Conservation (phyloP, 2,329 filamentous ascomycete genomes). For the Stenocarpella maydis region DNA sequence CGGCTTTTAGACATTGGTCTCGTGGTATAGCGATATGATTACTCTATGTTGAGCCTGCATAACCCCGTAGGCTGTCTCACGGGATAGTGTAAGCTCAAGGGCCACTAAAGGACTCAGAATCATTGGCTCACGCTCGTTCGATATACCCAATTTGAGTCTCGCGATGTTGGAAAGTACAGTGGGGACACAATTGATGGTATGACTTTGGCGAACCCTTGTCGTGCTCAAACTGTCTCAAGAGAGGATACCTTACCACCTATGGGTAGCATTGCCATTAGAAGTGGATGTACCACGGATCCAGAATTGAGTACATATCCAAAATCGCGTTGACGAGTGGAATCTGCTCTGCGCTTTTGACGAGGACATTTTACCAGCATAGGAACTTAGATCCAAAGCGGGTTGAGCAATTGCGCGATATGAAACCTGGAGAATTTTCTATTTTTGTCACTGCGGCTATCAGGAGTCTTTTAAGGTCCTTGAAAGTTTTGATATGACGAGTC, state of each 20-base stretch:
- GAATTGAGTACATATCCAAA: background rate
- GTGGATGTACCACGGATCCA: background rate
- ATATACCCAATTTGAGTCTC: background rate
- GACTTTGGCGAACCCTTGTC: background rate
- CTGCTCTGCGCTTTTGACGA: background rate
- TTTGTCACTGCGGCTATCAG: background rate
- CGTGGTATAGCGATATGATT: too few species aligned
- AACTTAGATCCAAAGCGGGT: background rate
- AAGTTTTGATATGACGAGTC: too few species aligned
- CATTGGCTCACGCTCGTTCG: too few species aligned
- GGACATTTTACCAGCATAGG: background rate
- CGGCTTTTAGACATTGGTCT: background rate
- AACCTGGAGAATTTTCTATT: background rate
- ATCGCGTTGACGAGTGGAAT: background rate
- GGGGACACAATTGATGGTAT: slow-evolving; percentile 1
- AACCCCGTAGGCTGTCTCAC: background rate
- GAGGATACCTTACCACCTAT: background rate
- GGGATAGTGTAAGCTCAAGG: background rate
- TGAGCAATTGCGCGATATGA: background rate
- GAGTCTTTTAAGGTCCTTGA: background rate
- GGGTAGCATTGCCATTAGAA: background rate
- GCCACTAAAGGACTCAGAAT: background rate
- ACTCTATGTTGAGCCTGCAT: background rate
- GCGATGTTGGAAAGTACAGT: background rate
- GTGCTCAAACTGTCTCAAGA: slow-evolving; percentile 1